Percentiles rank a stretch among this genome's conserved stretches.
phyloP scores from a whole-genome alignment of 495 filamentous ascomycete species.

The Penicillium canariense region DNA sequence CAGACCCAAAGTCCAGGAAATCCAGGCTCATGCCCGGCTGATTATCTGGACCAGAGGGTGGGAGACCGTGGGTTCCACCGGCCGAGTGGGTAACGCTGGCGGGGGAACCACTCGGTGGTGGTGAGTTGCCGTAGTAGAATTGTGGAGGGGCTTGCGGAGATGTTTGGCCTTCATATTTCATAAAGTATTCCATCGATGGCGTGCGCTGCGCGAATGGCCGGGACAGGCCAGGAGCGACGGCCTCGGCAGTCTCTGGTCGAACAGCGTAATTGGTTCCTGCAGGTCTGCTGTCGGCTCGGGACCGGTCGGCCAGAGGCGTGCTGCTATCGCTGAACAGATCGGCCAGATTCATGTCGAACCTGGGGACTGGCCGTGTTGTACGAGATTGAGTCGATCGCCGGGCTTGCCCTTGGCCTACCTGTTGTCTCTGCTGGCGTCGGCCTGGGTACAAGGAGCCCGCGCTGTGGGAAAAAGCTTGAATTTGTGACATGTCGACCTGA shows the following conservation, averaged over 20 bases:
- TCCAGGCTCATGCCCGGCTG: constrained; percentile 36
- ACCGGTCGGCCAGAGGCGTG: constrained; percentile 25
- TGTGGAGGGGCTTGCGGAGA: constrained; percentile 33
- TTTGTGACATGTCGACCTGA: constrained; percentile 36
- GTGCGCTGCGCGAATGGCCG: constrained; percentile 32
- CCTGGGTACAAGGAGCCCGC: constrained; percentile 19
- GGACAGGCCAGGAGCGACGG: constrained; percentile 23
- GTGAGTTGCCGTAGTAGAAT: constrained; percentile 42
- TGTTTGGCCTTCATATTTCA: constrained; percentile 35
- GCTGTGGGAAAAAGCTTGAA: constrained; percentile 17
- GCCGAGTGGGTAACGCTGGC: constrained; percentile 26
- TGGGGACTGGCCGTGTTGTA: constrained; percentile 43
- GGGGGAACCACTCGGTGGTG: constrained; percentile 40
- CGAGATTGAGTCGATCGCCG: constrained; percentile 31
- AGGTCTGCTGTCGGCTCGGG: constrained; percentile 18
- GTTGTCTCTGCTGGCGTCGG: constrained; percentile 30
- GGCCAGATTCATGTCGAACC: constrained; percentile 65
- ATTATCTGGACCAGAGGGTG: constrained; percentile 28
- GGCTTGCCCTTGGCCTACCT: constrained; percentile 20
- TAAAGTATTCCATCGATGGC: constrained; percentile 41
- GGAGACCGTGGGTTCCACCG: constrained; percentile 18
- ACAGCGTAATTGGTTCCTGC: constrained; percentile 19
- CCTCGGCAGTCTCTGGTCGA: constrained; percentile 29
- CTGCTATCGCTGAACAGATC: constrained; percentile 45
- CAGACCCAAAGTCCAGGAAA: constrained; percentile 40